These are phyloP conservation scores for Leccinum pseudoinsigne DNA, from an alignment of 1,284 basidiomycete genomes.

Conservation along the genomic window DNA sequence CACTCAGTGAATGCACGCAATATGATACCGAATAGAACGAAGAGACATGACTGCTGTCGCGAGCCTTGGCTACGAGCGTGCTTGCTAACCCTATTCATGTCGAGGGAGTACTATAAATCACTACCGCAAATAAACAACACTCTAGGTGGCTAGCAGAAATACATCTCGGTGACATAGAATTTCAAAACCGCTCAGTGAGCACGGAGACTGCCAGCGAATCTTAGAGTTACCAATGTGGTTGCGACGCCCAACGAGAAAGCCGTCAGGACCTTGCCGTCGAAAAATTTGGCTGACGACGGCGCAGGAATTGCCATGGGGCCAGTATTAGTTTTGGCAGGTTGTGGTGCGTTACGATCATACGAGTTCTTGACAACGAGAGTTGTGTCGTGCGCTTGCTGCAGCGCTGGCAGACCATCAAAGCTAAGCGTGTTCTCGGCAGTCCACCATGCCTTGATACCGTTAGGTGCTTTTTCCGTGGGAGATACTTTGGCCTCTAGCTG, in stretches of 20 bases:
- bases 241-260: constrained; percentile 30
- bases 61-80: background rate
- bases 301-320: background rate
- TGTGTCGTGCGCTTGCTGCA: constrained; percentile 31
- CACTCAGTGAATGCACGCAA: background rate
- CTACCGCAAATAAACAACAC: background rate
- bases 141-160: background rate
- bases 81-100: background rate
- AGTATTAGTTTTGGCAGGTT: background rate
- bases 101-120: background rate
- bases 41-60: background rate
- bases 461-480: constrained; percentile 17
- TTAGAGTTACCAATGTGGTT: constrained; percentile 15
- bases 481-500: constrained; percentile 13
- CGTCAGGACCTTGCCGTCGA: constrained; percentile 15
- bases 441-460: constrained; percentile 49
- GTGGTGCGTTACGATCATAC: constrained; percentile 25
- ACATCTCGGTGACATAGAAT: background rate
- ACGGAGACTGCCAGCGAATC: constrained; percentile 8
- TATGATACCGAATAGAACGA: background rate
- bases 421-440: constrained; percentile 39
- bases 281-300: background rate
- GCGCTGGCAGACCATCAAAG: constrained; percentile 46
- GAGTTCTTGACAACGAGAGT: constrained; percentile 19
- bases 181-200: background rate